A percentile compares a stretch with the other conserved stretches of the same genome.
phyloP scores from a whole-genome alignment of 768 basidiomycete genomes.

The Nidularia sp. region DNA sequence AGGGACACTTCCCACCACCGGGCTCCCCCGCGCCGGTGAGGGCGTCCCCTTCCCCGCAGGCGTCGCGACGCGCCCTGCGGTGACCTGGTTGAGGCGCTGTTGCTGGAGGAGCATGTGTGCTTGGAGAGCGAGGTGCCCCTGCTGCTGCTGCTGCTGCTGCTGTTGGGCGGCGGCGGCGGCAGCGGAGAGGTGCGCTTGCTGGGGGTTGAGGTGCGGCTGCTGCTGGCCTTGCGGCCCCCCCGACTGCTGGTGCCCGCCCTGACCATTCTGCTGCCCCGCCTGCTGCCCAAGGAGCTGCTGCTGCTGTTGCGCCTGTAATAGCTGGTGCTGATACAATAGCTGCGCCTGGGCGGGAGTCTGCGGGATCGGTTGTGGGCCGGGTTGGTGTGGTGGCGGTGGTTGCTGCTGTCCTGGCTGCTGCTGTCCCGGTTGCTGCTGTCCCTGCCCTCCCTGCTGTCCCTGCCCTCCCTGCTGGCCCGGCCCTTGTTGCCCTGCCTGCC shows the following conservation, averaged over 20 bases:
- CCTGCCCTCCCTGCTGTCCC: constrained; percentile 7
- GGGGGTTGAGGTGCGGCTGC: constrained; percentile 3
- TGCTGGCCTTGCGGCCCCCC: constrained; percentile 11
- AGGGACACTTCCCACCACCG: neutral
- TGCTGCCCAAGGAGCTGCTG: neutral
- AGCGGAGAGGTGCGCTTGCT: constrained; percentile 11
- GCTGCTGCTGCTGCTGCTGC: too few species aligned
- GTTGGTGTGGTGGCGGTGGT: neutral
- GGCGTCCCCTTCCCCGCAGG: neutral
- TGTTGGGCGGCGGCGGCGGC: too few species aligned
- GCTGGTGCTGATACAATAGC: neutral
- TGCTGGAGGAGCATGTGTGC: too few species aligned
- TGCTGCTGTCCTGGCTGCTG: neutral
- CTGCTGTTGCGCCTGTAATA: neutral
- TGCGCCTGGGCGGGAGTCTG: neutral
- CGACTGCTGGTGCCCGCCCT: constrained; percentile 1
- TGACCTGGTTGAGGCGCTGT: constrained; percentile 1
- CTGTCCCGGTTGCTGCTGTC: constrained; percentile 3
- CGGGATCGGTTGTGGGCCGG: neutral
- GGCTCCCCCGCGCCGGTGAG: neutral
- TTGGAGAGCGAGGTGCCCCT: too few species aligned
- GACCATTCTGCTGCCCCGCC: neutral
- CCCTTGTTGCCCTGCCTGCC: constrained; percentile 3
- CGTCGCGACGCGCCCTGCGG: too few species aligned
- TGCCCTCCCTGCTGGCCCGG: constrained; percentile 1